These are phyloP conservation scores for Acanthamoeba healyi DNA, from an alignment of 208 protist species.

Conservation along the genomic window DNA sequence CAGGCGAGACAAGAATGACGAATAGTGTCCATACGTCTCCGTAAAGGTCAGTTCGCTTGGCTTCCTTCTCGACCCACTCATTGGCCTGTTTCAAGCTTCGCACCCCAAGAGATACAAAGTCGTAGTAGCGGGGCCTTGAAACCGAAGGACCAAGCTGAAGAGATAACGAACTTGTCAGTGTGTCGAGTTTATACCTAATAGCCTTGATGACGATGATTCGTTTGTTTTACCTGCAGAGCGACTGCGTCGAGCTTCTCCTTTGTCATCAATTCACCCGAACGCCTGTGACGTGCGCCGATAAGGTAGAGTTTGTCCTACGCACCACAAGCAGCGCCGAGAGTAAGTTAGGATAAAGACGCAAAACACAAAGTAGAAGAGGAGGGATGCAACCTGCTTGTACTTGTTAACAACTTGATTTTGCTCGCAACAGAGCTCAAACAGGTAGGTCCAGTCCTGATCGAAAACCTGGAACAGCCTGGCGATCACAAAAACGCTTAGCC, in stretches of 20 bases:
- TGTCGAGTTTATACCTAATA: neutral
- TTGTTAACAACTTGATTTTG: slow-evolving; percentile 64
- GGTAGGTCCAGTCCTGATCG: slow-evolving; percentile 36
- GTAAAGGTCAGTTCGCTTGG: slow-evolving; percentile 68
- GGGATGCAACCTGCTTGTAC: slow-evolving; percentile 20
- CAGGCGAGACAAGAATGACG: neutral
- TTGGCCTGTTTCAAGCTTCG: slow-evolving; percentile 3
- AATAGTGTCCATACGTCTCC: neutral
- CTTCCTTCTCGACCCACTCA: slow-evolving; percentile 42
- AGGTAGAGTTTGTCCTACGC: slow-evolving; percentile 45
- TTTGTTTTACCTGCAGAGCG: neutral
- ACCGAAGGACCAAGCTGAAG: slow-evolving; percentile 14
- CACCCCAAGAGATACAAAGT: neutral
- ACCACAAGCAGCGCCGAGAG: neutral
- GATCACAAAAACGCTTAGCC: neutral
- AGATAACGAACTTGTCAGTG: neutral
- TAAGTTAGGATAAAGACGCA: too few species aligned
- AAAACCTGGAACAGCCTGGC: slow-evolving; percentile 32
- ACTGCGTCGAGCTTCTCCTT: slow-evolving; percentile 7
- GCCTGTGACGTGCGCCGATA: slow-evolving; percentile 36
- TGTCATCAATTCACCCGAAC: neutral
- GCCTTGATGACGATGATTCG: too few species aligned
- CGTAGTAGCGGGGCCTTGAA: neutral
- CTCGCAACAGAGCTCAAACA: slow-evolving; percentile 69
- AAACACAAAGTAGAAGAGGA: neutral